Conservation (phyloP, 805 yeast genomes). For the Cyberlindnera mycetangii region DNA sequence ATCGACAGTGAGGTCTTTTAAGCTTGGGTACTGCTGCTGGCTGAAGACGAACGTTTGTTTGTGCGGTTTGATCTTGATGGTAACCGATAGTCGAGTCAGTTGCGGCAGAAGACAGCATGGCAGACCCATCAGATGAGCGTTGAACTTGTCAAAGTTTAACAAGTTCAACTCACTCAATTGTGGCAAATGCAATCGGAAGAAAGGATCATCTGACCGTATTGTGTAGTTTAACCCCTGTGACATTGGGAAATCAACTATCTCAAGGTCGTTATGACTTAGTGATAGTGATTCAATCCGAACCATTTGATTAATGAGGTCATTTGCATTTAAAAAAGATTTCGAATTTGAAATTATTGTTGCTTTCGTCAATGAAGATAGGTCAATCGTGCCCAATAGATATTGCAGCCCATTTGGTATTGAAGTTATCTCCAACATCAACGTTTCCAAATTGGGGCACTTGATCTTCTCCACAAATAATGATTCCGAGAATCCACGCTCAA, state of each 20-base stretch:
- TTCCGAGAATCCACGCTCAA: conserved; percentile 16
- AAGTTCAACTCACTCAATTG: conserved; percentile 6
- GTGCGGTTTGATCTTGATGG: conserved; percentile 5
- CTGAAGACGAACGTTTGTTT: conserved; percentile 13
- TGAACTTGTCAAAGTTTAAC: conserved; percentile 17
- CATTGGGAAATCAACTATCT: conserved; percentile 10
- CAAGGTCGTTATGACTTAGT: conserved; percentile 13
- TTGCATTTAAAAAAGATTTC: conserved; percentile 11
- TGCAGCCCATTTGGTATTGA: conserved; percentile 11
- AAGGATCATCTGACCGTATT: neutral
- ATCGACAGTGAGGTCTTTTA: conserved; percentile 12
- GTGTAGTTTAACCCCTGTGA: conserved; percentile 5
- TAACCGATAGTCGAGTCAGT: conserved; percentile 1
- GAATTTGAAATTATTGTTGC: conserved; percentile 9
- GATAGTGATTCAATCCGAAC: neutral
- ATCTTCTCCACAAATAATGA: conserved; percentile 16
- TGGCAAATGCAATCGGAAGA: conserved; percentile 6
- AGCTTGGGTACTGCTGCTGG: conserved; percentile 13
- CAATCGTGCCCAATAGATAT: conserved; percentile 4
- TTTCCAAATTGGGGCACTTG: conserved; percentile 7
- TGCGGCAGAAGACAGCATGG: conserved; percentile 6
- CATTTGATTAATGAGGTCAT: conserved; percentile 10
- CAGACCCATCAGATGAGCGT: conserved; percentile 7
- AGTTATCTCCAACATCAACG: conserved; percentile 10
- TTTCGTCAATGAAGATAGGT: neutral